Base-by-base conservation (phyloP, 1,284 basidiomycete genomes). In the Apiotrichum veenhuisii region DNA sequence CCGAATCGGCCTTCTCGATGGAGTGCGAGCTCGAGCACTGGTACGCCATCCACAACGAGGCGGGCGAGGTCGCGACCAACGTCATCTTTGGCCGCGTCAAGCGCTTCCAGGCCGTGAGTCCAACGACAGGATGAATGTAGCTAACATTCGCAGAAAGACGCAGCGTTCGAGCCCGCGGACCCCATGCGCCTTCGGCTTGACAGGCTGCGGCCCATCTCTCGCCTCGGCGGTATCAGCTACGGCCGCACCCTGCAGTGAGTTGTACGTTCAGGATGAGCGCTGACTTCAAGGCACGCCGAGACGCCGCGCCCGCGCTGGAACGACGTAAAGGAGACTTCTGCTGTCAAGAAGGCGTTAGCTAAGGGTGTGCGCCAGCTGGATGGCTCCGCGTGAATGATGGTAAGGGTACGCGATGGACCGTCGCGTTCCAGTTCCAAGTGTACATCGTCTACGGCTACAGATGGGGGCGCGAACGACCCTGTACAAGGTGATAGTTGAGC, bases 1-100 rank as follows among this genome's bases (percentile, higher is more conserved):
- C 80, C 59, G 88, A 90, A 74, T 85, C 86, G 59, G 82, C 83
- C 3, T 82, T 88, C 57, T 82, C 82, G 54, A 81, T 89, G 74
- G 88, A 89, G 77, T 89, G 87, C 78, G 81, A 82, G 79, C 77
- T 87, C 34, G 80, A 82, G 70, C 81, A 82, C 66, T 80, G 76
- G 60, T 79, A 85, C 64, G 83, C 86, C 62, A 80, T 87, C 52
- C 70, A 66, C 50, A 68, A 79, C 71, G 71, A 75, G 47, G 47
- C 45, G 55, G 77, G 79, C 36, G 75, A 74, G 33, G 61, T 78
- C 42, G 81, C 82, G 17, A 80, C 81, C 3, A 85, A 84, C 10
- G 75, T 88, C 23, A 73, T 87, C 48, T 69, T 90, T 33, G 87
- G 87, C 5, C 79, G 82, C 53, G 81, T 89, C 65, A 84, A 82